Evolutionary conservation across 2,329 filamentous ascomycete species (phyloP).

Genomic region (Beauveria brongniartii): DNA sequence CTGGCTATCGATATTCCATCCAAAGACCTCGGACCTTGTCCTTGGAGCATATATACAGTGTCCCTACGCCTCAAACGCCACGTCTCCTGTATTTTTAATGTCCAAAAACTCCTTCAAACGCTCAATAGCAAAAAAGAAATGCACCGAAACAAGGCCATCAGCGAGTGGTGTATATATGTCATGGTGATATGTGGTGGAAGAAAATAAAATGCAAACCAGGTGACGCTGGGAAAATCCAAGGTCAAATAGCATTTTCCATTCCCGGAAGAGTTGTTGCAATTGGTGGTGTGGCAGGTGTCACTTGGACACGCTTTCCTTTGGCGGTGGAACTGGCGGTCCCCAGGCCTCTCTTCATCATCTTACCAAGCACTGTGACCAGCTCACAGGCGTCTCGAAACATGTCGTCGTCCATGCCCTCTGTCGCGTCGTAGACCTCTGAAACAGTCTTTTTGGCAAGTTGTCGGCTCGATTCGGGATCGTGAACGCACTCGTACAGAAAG

Average conservation of each 20-base stretch:
- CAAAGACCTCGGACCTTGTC: not conserved
- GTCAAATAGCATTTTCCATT: slow-evolving; percentile 6
- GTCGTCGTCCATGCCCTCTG: slow-evolving; percentile 89
- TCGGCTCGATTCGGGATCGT: slow-evolving; percentile 69
- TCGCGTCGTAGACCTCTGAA: slow-evolving; percentile 81
- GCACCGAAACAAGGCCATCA: not conserved
- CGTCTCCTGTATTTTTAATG: not conserved
- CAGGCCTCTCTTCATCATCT: slow-evolving; percentile 75
- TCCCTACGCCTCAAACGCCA: not conserved
- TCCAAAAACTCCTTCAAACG: slow-evolving; percentile 6
- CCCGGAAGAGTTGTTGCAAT: not conserved
- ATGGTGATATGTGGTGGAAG: not conserved
- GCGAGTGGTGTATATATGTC: not conserved
- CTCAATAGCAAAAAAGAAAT: not conserved
- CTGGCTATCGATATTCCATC: not conserved
- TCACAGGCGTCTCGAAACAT: slow-evolving; percentile 90
- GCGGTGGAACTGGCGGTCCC: slow-evolving; percentile 18
- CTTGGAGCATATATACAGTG: not conserved
- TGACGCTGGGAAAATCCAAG: not conserved
- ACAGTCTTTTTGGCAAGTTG: slow-evolving; percentile 75
- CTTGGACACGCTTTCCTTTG: slow-evolving; percentile 4
- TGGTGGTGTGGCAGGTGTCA: slow-evolving; percentile 22
- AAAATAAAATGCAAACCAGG: not conserved
- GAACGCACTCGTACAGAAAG: slow-evolving; percentile 87
- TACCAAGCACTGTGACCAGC: slow-evolving; percentile 75